Evolutionary conservation across 2,329 filamentous ascomycete genomes (phyloP).

Genomic region (Aureobasidium sp.): DNA sequence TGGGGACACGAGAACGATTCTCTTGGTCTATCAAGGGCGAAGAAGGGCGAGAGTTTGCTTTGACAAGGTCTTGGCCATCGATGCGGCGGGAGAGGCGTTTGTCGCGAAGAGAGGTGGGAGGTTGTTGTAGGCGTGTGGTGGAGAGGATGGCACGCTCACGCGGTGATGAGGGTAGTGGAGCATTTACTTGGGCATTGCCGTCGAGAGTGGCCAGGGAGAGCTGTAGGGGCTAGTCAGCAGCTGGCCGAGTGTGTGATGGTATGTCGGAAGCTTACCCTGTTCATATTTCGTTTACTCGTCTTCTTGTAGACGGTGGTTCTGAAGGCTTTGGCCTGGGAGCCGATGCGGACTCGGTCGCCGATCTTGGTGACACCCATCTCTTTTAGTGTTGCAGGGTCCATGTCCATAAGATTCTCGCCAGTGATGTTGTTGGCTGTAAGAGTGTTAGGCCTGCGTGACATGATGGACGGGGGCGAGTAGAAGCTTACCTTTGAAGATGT

Average conservation of each 20-base stretch:
- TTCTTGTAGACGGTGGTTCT: constrained; percentile 40
- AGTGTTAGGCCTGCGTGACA: constrained; percentile 16
- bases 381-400: constrained; percentile 92
- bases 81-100: constrained; percentile 41
- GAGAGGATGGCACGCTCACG: constrained; percentile 38
- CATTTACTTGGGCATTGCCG: constrained; percentile 38
- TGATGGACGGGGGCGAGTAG: neutral
- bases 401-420: constrained; percentile 90
- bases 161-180: constrained; percentile 12
- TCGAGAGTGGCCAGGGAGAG: constrained; percentile 80
- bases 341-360: constrained; percentile 83
- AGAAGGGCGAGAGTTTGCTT: constrained; percentile 56
- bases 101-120: constrained; percentile 37
- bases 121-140: constrained; percentile 23
- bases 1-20: constrained; percentile 35
- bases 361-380: constrained; percentile 99
- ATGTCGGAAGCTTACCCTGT: constrained; percentile 55
- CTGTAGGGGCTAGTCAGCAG: constrained; percentile 37
- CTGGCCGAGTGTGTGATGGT: constrained; percentile 6
- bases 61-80: constrained; percentile 36
- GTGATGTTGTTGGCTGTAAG: constrained; percentile 79
- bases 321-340: constrained; percentile 41
- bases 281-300: constrained; percentile 54
- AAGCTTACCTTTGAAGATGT: constrained; percentile 60
- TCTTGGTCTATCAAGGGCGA: constrained; percentile 60